A percentile compares a stretch with the other conserved stretches of the same genome.
phyloP scores from a whole-genome alignment of 2,329 filamentous ascomycete species.

The Magnaporthales sp. region DNA sequence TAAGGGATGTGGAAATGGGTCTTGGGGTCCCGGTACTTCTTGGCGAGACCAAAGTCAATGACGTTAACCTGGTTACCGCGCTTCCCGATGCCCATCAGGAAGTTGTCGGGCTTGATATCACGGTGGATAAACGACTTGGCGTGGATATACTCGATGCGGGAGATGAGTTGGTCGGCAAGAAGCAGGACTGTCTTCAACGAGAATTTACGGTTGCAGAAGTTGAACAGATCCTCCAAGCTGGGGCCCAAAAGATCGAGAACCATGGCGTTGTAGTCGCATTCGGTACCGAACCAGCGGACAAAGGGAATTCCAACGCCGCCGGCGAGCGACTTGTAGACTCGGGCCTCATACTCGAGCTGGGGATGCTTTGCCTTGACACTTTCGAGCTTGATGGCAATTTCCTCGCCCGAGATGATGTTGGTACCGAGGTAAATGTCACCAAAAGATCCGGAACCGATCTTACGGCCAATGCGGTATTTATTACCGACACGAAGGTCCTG shows the following conservation, averaged over 20 bases:
- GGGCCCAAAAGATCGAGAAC: constrained; percentile 94
- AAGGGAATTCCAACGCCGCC: constrained; percentile 97
- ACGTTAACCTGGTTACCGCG: constrained; percentile 99
- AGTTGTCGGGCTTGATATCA: constrained; percentile 99
- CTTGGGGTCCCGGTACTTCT: constrained; percentile 99
- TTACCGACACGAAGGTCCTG: constrained; percentile 98
- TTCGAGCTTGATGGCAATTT: constrained; percentile 99
- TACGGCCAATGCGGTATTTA: constrained; percentile 98
- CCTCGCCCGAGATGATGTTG: constrained; percentile 98
- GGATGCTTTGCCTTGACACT: constrained; percentile 99
- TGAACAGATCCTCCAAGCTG: constrained; percentile 96
- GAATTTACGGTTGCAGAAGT: constrained; percentile 99
- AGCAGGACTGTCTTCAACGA: constrained; percentile 96
- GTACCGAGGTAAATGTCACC: constrained; percentile 98
- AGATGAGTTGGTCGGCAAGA: constrained; percentile 95
- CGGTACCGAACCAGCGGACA: constrained; percentile 98
- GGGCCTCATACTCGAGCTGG: constrained; percentile 96
- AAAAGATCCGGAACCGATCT: constrained; percentile 96
- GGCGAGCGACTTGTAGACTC: constrained; percentile 82
- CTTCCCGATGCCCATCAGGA: constrained; percentile 98
- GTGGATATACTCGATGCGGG: constrained; percentile 98
- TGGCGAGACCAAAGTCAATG: constrained; percentile 96
- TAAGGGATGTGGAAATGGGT: constrained; percentile 99
- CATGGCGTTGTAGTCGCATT: constrained; percentile 99
- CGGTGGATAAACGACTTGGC: constrained; percentile 99